A percentile compares a stretch with the other conserved stretches of the same genome.
phyloP scores from a whole-genome alignment of 1,284 basidiomycete genomes.

The Ganoderma multipileum region DNA sequence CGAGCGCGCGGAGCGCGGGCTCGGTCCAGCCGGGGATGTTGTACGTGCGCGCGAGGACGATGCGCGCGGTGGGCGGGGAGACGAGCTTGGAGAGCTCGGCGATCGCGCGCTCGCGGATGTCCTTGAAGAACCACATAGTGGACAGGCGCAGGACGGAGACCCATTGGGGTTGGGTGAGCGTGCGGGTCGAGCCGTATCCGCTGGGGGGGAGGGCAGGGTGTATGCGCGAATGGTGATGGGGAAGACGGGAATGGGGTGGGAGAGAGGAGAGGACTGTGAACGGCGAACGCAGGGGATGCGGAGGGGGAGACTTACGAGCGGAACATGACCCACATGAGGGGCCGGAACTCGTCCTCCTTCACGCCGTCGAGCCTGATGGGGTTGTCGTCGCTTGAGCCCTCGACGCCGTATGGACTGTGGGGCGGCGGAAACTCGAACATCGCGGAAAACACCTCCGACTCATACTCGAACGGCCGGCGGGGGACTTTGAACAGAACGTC shows the following conservation, averaged over 20 bases:
- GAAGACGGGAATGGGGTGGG: neutral
- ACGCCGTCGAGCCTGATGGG: slow-evolving; percentile 12
- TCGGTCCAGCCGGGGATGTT: slow-evolving; percentile 24
- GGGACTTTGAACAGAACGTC: slow-evolving; percentile 18
- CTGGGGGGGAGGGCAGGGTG: slow-evolving; percentile 4
- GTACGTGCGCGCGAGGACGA: slow-evolving; percentile 22
- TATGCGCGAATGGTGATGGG: neutral
- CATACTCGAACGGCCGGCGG: slow-evolving; percentile 21
- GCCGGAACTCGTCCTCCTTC: slow-evolving; percentile 12
- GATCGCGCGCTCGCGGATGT: slow-evolving; percentile 14
- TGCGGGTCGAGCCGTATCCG: slow-evolving; percentile 13
- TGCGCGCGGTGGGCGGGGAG: slow-evolving; percentile 16
- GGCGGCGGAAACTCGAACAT: slow-evolving; percentile 15
- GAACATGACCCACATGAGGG: slow-evolving; percentile 17
- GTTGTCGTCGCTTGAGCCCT: slow-evolving; percentile 18
- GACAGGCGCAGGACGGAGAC: slow-evolving; percentile 19
- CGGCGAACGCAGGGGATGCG: neutral
- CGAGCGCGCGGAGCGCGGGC: slow-evolving; percentile 25
- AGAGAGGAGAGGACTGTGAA: neutral
- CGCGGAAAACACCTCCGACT: slow-evolving; percentile 18
- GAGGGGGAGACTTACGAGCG: slow-evolving; percentile 13
- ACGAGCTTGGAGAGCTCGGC: slow-evolving; percentile 21
- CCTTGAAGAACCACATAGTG: slow-evolving; percentile 19
- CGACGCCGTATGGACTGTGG: neutral
- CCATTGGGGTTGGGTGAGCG: slow-evolving; percentile 16